These are phyloP conservation scores for Pseudoscleropodium purum DNA, from an alignment of 225 moss, liverwort and hornwort genomes.

Conservation along the genomic window DNA sequence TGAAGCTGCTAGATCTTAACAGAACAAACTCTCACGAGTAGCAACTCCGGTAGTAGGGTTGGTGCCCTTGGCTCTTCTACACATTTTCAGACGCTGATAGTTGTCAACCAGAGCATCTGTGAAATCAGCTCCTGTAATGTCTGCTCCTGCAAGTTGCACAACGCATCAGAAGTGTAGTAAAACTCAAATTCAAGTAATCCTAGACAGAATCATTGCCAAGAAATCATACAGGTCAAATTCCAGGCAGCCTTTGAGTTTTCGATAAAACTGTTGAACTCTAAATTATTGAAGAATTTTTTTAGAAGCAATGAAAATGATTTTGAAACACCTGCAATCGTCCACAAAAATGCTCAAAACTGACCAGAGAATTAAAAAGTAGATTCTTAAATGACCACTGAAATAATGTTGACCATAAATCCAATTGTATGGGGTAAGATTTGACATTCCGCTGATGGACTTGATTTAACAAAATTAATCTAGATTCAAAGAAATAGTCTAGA, in stretches of 20 bases:
- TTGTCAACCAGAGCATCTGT: conserved; percentile 72
- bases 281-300: background rate
- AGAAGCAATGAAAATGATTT: background rate
- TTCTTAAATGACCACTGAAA: background rate
- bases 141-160: conserved; percentile 38
- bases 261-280: background rate
- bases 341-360: background rate
- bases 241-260: no score
- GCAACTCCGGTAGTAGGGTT: conserved; percentile 57
- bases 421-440: no score
- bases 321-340: background rate
- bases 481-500: background rate
- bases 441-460: background rate
- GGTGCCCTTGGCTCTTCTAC: conserved; percentile 59
- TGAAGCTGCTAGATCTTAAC: conserved; percentile 9
- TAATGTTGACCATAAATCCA: background rate
- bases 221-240: background rate
- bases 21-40: conserved; percentile 70
- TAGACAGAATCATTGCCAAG: background rate
- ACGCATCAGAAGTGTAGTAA: background rate
- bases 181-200: background rate
- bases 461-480: background rate
- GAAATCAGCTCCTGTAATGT: conserved; percentile 72
- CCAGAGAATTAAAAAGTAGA: background rate
- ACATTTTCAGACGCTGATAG: conserved; percentile 62